These are phyloP conservation scores for Monilinia fructicola DNA, from an alignment of 2,329 filamentous ascomycete species.

Conservation along the genomic window DNA sequence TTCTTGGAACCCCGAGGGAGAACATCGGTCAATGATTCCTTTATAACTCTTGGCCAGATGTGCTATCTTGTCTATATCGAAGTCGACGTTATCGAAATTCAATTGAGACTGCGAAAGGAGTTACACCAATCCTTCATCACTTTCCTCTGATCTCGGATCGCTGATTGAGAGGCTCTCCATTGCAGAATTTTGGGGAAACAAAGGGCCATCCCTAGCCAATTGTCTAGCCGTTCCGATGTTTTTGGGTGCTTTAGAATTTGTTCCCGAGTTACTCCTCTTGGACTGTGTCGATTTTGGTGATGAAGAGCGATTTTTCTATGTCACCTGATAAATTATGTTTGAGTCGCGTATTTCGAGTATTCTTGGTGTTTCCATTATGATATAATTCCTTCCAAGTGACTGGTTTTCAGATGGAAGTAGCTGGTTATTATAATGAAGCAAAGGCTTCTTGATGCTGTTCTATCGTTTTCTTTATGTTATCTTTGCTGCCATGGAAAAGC, in stretches of 20 bases:
- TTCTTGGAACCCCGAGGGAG: background rate
- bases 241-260: background rate
- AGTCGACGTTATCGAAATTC: background rate
- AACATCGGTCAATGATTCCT: constrained; percentile 4
- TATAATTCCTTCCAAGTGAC: background rate
- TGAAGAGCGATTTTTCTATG: background rate
- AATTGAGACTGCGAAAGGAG: background rate
- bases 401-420: background rate
- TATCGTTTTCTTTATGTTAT: constrained; percentile 12
- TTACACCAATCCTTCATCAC: constrained; percentile 5
- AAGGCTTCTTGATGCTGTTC: background rate
- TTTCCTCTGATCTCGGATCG: constrained; percentile 7
- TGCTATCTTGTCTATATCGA: constrained; percentile 4
- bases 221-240: background rate
- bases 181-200: background rate
- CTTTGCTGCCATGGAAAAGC: background rate
- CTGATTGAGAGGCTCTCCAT: background rate
- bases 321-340: constrained; percentile 13
- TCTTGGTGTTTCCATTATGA: constrained; percentile 6
- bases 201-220: background rate
- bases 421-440: background rate
- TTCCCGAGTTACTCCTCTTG: background rate
- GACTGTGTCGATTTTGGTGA: background rate
- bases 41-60: constrained; percentile 5
- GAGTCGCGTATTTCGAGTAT: constrained; percentile 3